These are phyloP conservation scores for Nelumbo lutea DNA, from an alignment of 164 flowering plant genomes.

Conservation along the genomic window DNA sequence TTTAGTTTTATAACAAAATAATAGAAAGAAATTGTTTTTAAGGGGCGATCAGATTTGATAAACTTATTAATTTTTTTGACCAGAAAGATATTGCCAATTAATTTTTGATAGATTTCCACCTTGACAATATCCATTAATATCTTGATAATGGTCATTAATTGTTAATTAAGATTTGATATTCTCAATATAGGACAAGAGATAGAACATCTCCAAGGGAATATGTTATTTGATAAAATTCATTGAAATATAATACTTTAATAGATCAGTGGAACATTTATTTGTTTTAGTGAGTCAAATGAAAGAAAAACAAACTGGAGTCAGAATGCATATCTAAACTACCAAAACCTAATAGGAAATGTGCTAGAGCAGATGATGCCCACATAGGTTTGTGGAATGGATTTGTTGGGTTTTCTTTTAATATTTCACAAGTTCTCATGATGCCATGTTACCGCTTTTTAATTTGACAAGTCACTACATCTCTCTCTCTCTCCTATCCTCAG, in stretches of 20 bases:
- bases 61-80: slow-evolving; percentile 6
- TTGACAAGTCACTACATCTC: neutral
- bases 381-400: slow-evolving; percentile 2
- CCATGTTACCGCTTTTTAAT: slow-evolving; percentile 15
- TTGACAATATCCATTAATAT: neutral
- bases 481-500: neutral
- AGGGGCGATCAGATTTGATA: neutral
- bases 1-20: neutral
- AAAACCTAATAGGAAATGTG: slow-evolving; percentile 2
- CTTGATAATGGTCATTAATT: neutral
- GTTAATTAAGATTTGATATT: slow-evolving; percentile 10
- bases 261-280: neutral
- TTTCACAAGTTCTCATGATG: slow-evolving; percentile 12
- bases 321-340: neutral
- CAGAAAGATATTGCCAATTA: slow-evolving; percentile 8
- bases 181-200: slow-evolving; percentile 10
- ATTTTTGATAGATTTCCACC: neutral
- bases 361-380: slow-evolving; percentile 1
- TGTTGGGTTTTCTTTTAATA: neutral
- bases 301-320: slow-evolving; percentile 8
- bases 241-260: neutral
- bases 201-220: slow-evolving; percentile 25
- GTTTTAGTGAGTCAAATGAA: slow-evolving; percentile 12
- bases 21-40: neutral
- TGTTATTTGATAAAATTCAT: neutral